Evolutionary conservation across 164 flowering plant species (phyloP).

Genomic region (Tetracentron sinense): DNA sequence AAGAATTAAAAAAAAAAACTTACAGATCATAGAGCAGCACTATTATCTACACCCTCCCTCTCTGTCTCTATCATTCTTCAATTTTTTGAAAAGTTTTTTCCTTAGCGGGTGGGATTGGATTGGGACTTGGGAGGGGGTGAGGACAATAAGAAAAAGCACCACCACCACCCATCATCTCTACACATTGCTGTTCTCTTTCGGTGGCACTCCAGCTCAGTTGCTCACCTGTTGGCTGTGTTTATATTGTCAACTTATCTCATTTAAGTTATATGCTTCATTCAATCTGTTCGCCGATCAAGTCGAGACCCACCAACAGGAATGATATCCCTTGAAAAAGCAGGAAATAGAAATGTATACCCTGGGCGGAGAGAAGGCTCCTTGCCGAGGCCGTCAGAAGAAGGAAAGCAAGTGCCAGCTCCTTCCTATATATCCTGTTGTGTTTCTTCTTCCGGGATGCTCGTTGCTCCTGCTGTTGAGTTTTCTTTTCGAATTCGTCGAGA

Average conservation of each 20-base stretch:
- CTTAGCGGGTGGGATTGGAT: no score
- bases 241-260: no score
- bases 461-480: conserved; percentile 21
- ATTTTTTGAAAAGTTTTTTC: no score
- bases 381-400: conserved; percentile 88
- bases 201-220: no score
- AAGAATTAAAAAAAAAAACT: conserved; percentile 30
- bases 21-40: conserved; percentile 16
- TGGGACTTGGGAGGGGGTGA: no score
- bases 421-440: conserved; percentile 85
- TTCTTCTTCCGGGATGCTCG: conserved; percentile 45
- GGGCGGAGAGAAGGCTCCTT: conserved; percentile 88
- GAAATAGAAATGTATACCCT: conserved; percentile 98
- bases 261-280: background rate
- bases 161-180: no score
- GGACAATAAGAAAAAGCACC: no score
- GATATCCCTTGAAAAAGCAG: conserved; percentile 93
- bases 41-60: no score
- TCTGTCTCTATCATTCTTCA: no score
- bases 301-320: conserved; percentile 89
- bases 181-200: no score
- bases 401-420: conserved; percentile 86
- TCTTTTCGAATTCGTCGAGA: conserved; percentile 47
- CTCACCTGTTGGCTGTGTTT: no score
- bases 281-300: conserved; percentile 93